phyloP scores from a whole-genome alignment of 441 rosid species.

The Aquilaria agallochum region DNA sequence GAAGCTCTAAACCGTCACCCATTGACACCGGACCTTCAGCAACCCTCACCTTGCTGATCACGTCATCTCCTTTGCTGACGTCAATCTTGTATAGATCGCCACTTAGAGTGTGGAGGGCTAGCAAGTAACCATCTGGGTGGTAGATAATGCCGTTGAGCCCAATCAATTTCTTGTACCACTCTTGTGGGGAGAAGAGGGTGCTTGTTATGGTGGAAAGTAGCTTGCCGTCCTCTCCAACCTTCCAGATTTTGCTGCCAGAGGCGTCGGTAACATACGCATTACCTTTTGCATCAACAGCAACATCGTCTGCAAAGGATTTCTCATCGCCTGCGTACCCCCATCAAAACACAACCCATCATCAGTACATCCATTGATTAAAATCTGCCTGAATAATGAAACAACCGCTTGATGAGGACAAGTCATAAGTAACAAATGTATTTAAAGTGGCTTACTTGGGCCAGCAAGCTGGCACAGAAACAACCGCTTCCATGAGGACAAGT shows the following conservation, averaged over 20 bases:
- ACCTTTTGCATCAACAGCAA: slow-evolving; percentile 71
- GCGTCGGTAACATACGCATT: slow-evolving; percentile 77
- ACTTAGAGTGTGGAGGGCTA: slow-evolving; percentile 65
- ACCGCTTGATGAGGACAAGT: too few relatives aligned
- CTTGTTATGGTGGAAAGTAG: slow-evolving; percentile 39
- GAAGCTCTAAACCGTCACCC: slow-evolving; percentile 81
- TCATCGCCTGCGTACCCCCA: slow-evolving; percentile 34
- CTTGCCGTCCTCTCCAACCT: slow-evolving; percentile 58
- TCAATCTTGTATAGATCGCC: slow-evolving; percentile 68
- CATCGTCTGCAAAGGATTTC: slow-evolving; percentile 79
- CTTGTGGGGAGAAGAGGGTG: slow-evolving; percentile 54
- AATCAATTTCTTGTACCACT: slow-evolving; percentile 66
- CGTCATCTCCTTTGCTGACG: slow-evolving; percentile 33
- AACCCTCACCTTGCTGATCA: slow-evolving; percentile 41
- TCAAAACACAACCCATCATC: not conserved
- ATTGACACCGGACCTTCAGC: slow-evolving; percentile 49
- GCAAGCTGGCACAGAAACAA: slow-evolving; percentile 63
- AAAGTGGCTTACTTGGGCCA: slow-evolving; percentile 41
- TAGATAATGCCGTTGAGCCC: slow-evolving; percentile 78
- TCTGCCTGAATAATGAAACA: too few relatives aligned
- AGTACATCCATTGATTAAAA: not conserved
- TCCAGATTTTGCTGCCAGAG: slow-evolving; percentile 63
- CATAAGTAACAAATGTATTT: too few relatives aligned
- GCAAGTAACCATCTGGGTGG: slow-evolving; percentile 76
- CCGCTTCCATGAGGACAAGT: slow-evolving; percentile 78